Evolutionary conservation across 1,139 yeast species (phyloP), one percentile per base, ranked within the genome.

Genomic region (Yamadazyma aaseri): DNA sequence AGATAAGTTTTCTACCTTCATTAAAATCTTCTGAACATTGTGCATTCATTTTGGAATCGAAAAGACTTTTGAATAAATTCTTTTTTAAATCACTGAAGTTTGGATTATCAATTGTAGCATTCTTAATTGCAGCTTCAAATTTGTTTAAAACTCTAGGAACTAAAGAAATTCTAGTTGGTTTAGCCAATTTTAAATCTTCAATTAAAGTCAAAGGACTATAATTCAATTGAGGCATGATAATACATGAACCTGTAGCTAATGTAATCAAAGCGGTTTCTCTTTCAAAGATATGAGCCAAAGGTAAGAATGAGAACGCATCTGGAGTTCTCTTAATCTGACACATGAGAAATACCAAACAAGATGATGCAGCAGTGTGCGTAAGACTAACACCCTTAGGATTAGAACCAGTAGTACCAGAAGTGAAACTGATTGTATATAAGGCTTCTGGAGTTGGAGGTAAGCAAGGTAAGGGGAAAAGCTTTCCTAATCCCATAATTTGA

Each of bases 221-320:
- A 6, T 58, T 51, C 28, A 52, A 46, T 39, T 60, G 69, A 2
- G 76, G 75, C 52, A 69, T 63, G 4, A 72, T 72, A 26, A 71
- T 45, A 7, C 63, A 53, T 11, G 55, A 44, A 20, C 68, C 71
- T 26, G 42, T 29, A 22, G 59, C 46, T 11, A 59, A 37, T 9
- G 54, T 53, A 29, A 46, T 48, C 10, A 49, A 40, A 22, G 61
- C 35, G 22, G 54, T 51, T 55, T 57, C 57, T 39, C 73, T 52
- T 43, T 81, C 86, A 51, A 74, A 81, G 41, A 83, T 82, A 54
- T 83, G 90, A 1, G 90, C 87, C 49, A 80, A 62, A 0, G 89
- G 89, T 36, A 81, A 65, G 53, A 79, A 77, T 38, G 75, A 46
- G 49, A 50, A 48, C 2, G 45, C 22, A 34, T 36, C 39, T 2